Conservation (phyloP, 1,284 basidiomycete species). For the Marasmius oreades region DNA sequence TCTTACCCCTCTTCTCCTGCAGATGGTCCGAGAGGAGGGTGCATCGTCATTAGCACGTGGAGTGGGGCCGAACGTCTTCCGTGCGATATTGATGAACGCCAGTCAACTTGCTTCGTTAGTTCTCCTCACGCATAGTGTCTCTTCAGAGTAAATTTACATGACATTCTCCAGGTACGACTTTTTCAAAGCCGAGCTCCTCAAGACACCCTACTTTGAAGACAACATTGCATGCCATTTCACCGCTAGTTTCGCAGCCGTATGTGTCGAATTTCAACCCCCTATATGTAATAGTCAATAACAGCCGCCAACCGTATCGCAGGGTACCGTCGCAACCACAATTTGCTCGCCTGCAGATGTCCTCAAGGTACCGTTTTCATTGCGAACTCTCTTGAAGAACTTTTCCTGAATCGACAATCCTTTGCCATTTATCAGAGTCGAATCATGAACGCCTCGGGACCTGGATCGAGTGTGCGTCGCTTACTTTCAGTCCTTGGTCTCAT, state of each 20-base stretch:
- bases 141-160: not conserved
- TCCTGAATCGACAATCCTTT: not conserved
- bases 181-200: constrained; percentile 80
- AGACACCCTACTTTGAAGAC: constrained; percentile 69
- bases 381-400: not conserved
- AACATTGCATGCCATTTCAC: constrained; percentile 82
- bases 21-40: constrained; percentile 88
- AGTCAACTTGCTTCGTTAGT: constrained; percentile 85
- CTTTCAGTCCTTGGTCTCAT: not conserved
- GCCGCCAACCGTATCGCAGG: constrained; percentile 36
- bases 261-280: constrained; percentile 23
- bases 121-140: not conserved
- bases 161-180: constrained; percentile 69
- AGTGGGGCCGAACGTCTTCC: constrained; percentile 82
- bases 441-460: constrained; percentile 86
- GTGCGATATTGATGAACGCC: constrained; percentile 88
- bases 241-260: constrained; percentile 80
- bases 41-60: constrained; percentile 71
- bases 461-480: constrained; percentile 53
- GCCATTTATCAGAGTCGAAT: constrained; percentile 65
- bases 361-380: constrained; percentile 70
- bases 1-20: constrained; percentile 5
- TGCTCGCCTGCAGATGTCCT: constrained; percentile 92
- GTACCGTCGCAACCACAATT: constrained; percentile 90
- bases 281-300: not conserved